phyloP scores from a whole-genome alignment of 352 stramenopile species.

The Pythium rhizo-oryzae region DNA sequence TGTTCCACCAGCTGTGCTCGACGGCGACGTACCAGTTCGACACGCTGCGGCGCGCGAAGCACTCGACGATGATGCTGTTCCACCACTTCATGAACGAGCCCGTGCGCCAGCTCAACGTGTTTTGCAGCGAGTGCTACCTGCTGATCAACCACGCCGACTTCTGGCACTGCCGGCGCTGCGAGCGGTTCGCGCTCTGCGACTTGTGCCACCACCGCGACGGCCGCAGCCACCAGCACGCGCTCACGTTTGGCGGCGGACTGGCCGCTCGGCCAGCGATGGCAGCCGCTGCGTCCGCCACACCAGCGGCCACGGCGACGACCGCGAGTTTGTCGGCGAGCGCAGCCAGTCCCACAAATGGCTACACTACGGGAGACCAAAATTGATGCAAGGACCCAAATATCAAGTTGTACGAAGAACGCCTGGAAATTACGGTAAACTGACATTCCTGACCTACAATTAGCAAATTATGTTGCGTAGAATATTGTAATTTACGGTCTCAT shows the following conservation, averaged over 20 bases:
- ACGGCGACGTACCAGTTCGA: constrained; percentile 85
- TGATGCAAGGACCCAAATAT: neutral
- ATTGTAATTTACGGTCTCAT: no score
- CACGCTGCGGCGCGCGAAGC: constrained; percentile 83
- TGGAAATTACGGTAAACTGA: no score
- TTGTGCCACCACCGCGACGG: constrained; percentile 57
- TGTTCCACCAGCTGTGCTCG: constrained; percentile 87
- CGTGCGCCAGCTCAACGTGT: constrained; percentile 70
- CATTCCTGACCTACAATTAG: no score
- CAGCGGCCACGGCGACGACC: neutral
- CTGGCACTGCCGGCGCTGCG: constrained; percentile 61
- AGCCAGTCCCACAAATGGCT: neutral
- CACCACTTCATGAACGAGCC: constrained; percentile 85
- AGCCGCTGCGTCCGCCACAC: neutral
- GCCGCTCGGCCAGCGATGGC: no score
- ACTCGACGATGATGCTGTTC: constrained; percentile 90
- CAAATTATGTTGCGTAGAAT: no score
- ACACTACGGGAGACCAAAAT: neutral
- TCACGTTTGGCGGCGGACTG: constrained; percentile 42
- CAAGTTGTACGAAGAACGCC: constrained; percentile 1
- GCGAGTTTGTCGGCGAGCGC: neutral
- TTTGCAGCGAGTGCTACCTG: constrained; percentile 76
- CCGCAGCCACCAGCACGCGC: constrained; percentile 46
- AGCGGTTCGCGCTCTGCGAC: constrained; percentile 72
- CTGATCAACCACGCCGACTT: constrained; percentile 76